Conservation (phyloP, 352 stramenopile species). For the Phytophthora citricola region DNA sequence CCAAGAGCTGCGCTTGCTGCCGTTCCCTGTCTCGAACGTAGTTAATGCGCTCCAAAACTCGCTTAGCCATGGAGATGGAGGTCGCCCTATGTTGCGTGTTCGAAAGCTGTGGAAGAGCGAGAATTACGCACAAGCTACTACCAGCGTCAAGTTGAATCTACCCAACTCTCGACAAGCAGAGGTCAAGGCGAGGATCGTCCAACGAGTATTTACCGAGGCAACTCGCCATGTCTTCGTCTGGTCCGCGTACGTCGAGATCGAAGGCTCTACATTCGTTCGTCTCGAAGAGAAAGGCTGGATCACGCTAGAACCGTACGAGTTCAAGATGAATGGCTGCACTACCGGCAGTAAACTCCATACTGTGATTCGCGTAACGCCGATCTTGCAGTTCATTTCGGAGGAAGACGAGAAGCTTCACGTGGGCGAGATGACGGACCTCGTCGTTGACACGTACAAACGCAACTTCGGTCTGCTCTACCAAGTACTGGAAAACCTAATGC, state of each 20-base stretch:
- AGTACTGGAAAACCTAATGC: constrained; percentile 31
- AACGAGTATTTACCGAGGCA: constrained; percentile 17
- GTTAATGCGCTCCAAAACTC: constrained; percentile 7
- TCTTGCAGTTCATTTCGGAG: constrained; percentile 14
- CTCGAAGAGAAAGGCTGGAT: constrained; percentile 43
- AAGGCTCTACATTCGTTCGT: constrained; percentile 37
- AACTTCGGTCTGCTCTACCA: constrained; percentile 27
- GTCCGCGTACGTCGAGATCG: constrained; percentile 38
- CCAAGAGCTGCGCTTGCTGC: constrained; percentile 15
- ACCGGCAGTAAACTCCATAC: constrained; percentile 5
- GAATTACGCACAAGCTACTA: constrained; percentile 20
- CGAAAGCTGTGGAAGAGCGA: constrained; percentile 12
- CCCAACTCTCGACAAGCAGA: constrained; percentile 9
- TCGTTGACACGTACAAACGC: constrained; percentile 23
- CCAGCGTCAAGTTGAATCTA: constrained; percentile 16
- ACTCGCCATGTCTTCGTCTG: constrained; percentile 26
- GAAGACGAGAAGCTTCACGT: constrained; percentile 20
- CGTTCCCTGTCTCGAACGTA: constrained; percentile 23
- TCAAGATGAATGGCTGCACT: background rate
- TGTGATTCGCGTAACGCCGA: constrained; percentile 16
- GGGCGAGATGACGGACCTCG: constrained; percentile 21
- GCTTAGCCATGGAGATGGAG: constrained; percentile 11
- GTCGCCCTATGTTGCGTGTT: constrained; percentile 2
- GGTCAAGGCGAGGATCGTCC: constrained; percentile 19
- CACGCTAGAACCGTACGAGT: background rate